Evolutionary conservation across 257 asterid species (phyloP), one percentile per base, ranked within the genome.

Genomic region (Nicotiana paniculata): DNA sequence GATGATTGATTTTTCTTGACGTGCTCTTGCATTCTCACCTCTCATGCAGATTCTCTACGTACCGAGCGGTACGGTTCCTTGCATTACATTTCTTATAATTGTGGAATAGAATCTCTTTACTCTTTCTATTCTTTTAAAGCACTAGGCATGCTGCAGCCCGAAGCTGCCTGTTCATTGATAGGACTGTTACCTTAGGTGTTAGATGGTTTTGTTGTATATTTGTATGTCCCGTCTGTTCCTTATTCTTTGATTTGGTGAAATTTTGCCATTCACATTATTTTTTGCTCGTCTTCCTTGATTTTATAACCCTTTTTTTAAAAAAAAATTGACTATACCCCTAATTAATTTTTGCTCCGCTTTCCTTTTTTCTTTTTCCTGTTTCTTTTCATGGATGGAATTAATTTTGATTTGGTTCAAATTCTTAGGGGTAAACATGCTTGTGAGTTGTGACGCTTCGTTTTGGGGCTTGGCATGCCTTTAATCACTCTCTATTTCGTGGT

Each of bases 1-100:
- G 11, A 92, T 93, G 98, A 89, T 92, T 9, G 95, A 91, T 85
- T 95, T 93, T 88, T 87, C 96, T 67, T 95, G 84, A 92, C 84
- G 76, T 69, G 79, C 79, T n/a, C 55, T 39, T 30, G 28, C 35
- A 75, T 1, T 15, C 63, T 75, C 46, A 51, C 46, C 63, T 51
- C 16, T 8, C 80, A 24, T 75, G 63, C 62, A 51, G 63, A 75
- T 51, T 15, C 28, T 28, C 63, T 4, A 61, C 9, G 16, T 75
- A 26, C 21, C 21, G 43, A 75, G 80, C 28, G 43, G 63, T 75
- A 28, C 53, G 26, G 16, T 51, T 26, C 63, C 63, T 75, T 26
- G 15, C 46, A 15, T 28, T 72, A 74, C 79, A 74, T 74, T 48
- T 26, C 39, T 26, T 53, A 53, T 53, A 26, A 51, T 72, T 6